A percentile compares a stretch with the other conserved stretches of the same genome.
phyloP scores from a whole-genome alignment of 495 filamentous ascomycete species.

The Pseudoneurospora amorphoporcata region DNA sequence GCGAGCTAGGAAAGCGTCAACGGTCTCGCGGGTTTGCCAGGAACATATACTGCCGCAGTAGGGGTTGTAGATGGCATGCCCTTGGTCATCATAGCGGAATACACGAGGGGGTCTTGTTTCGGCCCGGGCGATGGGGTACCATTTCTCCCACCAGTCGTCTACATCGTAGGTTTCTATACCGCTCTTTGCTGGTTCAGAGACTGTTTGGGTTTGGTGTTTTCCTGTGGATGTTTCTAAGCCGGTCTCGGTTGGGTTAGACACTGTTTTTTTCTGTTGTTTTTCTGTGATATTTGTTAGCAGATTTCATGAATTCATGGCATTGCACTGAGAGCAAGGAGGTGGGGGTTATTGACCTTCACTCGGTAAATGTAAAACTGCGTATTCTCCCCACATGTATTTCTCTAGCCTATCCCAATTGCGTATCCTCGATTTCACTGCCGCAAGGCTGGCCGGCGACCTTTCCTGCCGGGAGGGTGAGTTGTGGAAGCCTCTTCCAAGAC shows the following conservation, averaged over 20 bases:
- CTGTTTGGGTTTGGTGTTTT: slow-evolving; percentile 34
- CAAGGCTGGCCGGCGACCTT: background rate
- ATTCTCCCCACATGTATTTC: background rate
- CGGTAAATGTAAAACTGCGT: background rate
- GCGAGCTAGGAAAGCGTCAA: slow-evolving; percentile 52
- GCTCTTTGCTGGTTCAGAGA: slow-evolving; percentile 15
- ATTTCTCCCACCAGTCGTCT: slow-evolving; percentile 21
- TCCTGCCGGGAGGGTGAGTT: background rate
- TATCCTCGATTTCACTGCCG: background rate
- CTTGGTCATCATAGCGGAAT: background rate
- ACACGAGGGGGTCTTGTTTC: background rate
- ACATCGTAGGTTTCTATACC: slow-evolving; percentile 32
- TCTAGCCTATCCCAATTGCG: background rate
- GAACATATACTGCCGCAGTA: slow-evolving; percentile 31
- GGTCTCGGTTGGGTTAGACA: slow-evolving; percentile 8
- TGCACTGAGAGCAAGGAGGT: background rate
- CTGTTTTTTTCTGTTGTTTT: slow-evolving; percentile 17
- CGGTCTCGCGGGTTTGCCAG: slow-evolving; percentile 47
- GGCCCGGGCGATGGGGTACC: slow-evolving; percentile 3
- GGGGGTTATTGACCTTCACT: background rate
- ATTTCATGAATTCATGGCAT: background rate
- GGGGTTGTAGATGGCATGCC: slow-evolving; percentile 28
- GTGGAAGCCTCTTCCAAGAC: background rate
- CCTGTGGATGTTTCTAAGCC: slow-evolving; percentile 25
- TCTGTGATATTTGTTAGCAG: background rate